Evolutionary conservation across 73 alveolate species (phyloP), one percentile per base, ranked within the genome.

Genomic region (Tetrahymena borealis): DNA sequence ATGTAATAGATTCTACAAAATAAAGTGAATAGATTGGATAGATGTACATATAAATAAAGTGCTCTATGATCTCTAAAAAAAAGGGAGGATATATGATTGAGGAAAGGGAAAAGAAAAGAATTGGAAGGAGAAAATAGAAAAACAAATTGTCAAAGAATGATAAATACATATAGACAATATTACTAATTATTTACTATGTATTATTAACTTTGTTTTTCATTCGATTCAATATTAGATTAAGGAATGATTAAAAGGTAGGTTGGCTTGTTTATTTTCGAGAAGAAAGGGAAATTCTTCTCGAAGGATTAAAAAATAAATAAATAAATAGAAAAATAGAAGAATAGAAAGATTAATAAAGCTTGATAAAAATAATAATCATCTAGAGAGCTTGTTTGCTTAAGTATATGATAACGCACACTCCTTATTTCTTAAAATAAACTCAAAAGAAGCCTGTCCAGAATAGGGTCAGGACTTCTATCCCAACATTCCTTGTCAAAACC

Each of bases 401-500:
- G 85, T 24, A 60, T 60, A 60, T 60, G 85, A 8, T 20, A 3
- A 8, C 85, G 0, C 85, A 60, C 37, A 60, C 85, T n/a, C 85
- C 85, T 24, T 60, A 60, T 28, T 60, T 60, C 28, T 60, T 60
- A 60, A 60, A 60, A 28, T 35, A 60, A 60, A 60, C 85, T 4
- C 85, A 60, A 60, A 60, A 60, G 85, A 60, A 60, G 85, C 85
- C 85, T 60, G 85, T 60, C 9, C 35, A 60, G 16, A 60, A 60
- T 6, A 60, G 85, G 31, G 85, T 60, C 85, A 60, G 85, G 85
- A 60, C 93, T 20, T 85, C 95, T 7, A 93, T 93, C 20, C 95
- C 95, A 32, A 92, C 97, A 13, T 94, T 94, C 91, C 42, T 94
- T 31, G 91, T 92, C 91, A 94, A 94, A 39, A 94, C 97, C 15